Base-by-base conservation (phyloP, 2,329 filamentous ascomycete species). In the Colletotrichum spaethianum region DNA sequence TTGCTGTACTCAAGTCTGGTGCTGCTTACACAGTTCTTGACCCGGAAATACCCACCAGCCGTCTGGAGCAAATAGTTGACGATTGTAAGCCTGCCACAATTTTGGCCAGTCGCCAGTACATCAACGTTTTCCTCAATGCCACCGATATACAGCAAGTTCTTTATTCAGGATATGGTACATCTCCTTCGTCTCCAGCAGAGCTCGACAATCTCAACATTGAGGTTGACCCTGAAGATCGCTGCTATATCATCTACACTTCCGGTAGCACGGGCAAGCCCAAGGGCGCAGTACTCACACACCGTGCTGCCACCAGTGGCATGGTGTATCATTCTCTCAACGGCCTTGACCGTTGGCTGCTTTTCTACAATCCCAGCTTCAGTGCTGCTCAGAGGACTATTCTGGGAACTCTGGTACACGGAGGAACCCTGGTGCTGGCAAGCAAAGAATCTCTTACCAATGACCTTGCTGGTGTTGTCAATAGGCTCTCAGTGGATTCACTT, bases 191-290 rank as follows among this genome's bases (percentile, higher is more conserved):
- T 4, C 3, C 55, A 18, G 14, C 23, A 26, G 55, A 57, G n/a
- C 14, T 50, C 38, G 23, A 9, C n/a, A 38, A 46, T 9, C 52
- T 36, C 7, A 14, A 28, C 40, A 26, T 36, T 11, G 40, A 57
- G 4, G 44, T 40, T 12, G 20, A 57, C 8, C 63, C 60, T 7
- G 40, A 66, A n/a, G 63, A 66, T 40, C 18, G 5, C 9, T 46
- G 53, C 12, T 77, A 77, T n/a, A 74, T 77, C 46, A 77, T 78
- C 40, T 77, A 76, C 57, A 78, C 77, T 9, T 76, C 75, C 12
- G 75, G 75, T 6, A 74, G 69, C 11, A 76, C 75, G 3, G 75
- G 75, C 7, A 76, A 75, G 64, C 76, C 77, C 3, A 78, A 78
- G 52, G 77, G 77, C 16, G 76, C 75, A 12, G 68, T 76, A 4